Conservation (phyloP, 148 eudicot species). For the Chenopodium berlandieri region DNA sequence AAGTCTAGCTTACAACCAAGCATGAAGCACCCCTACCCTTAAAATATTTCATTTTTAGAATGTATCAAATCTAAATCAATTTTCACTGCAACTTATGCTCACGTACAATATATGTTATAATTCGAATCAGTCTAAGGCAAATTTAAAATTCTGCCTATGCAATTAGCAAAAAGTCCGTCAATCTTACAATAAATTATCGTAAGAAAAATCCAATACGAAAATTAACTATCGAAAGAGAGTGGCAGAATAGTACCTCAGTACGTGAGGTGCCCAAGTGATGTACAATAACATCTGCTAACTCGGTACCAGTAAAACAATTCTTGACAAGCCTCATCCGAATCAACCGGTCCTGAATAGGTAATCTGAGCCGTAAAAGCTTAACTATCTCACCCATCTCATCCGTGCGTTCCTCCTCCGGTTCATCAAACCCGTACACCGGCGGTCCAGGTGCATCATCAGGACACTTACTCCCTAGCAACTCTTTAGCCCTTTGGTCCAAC, state of each 20-base stretch:
- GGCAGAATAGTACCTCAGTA: constrained; percentile 42
- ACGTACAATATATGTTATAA: too few species aligned
- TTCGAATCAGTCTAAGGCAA: too few species aligned
- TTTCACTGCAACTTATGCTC: too few species aligned
- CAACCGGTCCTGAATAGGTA: constrained; percentile 82
- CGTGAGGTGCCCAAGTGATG: constrained; percentile 52
- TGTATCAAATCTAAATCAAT: too few species aligned
- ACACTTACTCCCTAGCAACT: constrained; percentile 61
- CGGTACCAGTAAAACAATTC: constrained; percentile 70
- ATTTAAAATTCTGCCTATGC: too few species aligned
- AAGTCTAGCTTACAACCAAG: too few species aligned
- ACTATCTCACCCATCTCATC: constrained; percentile 68
- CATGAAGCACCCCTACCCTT: too few species aligned
- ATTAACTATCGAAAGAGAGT: not conserved
- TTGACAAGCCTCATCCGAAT: constrained; percentile 71
- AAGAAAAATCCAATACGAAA: too few species aligned
- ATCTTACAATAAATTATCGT: too few species aligned
- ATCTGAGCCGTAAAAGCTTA: constrained; percentile 59
- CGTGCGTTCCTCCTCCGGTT: constrained; percentile 46
- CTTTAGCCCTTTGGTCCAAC: constrained; percentile 55
- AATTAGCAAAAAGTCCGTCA: too few species aligned
- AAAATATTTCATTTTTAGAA: too few species aligned
- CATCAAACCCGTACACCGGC: constrained; percentile 88
- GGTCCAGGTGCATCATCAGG: constrained; percentile 70
- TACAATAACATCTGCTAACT: constrained; percentile 58